These are phyloP conservation scores for Brettanomyces custersianus DNA, from an alignment of 805 yeast species.

Conservation along the genomic window DNA sequence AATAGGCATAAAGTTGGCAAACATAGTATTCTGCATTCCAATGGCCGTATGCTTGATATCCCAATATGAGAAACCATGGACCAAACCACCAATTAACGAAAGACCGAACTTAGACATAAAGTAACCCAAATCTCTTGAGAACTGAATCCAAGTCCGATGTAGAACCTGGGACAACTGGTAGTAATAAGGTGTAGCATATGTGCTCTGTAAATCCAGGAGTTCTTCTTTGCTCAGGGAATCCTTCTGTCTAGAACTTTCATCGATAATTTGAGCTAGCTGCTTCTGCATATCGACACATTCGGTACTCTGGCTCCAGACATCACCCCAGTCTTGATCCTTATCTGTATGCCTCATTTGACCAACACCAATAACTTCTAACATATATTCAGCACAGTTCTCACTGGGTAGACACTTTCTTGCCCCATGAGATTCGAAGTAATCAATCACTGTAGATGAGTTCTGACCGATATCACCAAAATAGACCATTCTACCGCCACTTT, in stretches of 20 bases:
- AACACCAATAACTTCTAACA: slow-evolving; percentile 70
- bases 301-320: slow-evolving; percentile 42
- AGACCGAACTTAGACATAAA: slow-evolving; percentile 39
- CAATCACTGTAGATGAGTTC: slow-evolving; percentile 31
- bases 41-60: slow-evolving; percentile 40
- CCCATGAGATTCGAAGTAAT: slow-evolving; percentile 44
- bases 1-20: slow-evolving; percentile 44
- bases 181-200: slow-evolving; percentile 38
- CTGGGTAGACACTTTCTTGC: slow-evolving; percentile 53
- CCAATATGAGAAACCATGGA: slow-evolving; percentile 52
- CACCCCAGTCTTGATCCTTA: slow-evolving; percentile 65
- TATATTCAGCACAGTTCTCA: slow-evolving; percentile 73
- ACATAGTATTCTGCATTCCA: slow-evolving; percentile 54
- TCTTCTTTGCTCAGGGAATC: not conserved
- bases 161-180: slow-evolving; percentile 29
- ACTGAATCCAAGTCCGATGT: slow-evolving; percentile 30
- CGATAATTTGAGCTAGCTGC: slow-evolving; percentile 23
- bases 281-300: slow-evolving; percentile 20
- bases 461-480: slow-evolving; percentile 47
- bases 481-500: slow-evolving; percentile 45
- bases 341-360: slow-evolving; percentile 62
- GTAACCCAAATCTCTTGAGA: slow-evolving; percentile 43
- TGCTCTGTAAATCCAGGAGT: slow-evolving; percentile 3
- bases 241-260: not conserved
- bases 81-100: slow-evolving; percentile 31